Percentiles rank a stretch among this genome's conserved stretches.
Conservation (phyloP, 2,329 filamentous ascomycete genomes). For the Chrysoporthe puriensis region DNA sequence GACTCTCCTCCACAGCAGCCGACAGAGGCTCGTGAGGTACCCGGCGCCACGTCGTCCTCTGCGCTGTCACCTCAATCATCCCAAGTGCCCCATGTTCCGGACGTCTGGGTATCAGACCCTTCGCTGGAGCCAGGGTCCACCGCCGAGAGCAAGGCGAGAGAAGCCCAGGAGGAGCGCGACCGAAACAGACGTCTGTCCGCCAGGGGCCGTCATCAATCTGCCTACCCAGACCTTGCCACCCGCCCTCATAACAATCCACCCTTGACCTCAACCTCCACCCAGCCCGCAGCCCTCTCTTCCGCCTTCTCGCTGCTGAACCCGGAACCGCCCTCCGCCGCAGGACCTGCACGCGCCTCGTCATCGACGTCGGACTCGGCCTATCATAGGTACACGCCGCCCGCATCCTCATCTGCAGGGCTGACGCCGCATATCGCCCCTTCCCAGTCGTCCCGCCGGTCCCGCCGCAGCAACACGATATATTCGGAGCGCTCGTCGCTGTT, state of each 20-base stretch:
- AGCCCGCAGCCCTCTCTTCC: background rate
- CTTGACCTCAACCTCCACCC: background rate
- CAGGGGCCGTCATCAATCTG: background rate
- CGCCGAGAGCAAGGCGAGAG: slow-evolving; percentile 47
- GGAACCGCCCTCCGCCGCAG: background rate
- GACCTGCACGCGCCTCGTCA: background rate
- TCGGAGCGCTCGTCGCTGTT: slow-evolving; percentile 35
- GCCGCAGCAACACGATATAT: slow-evolving; percentile 38
- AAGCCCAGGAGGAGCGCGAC: slow-evolving; percentile 47
- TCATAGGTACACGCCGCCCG: background rate
- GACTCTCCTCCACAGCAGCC: background rate
- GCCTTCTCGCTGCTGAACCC: slow-evolving; percentile 13
- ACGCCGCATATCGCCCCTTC: background rate
- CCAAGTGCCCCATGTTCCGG: slow-evolving; percentile 49
- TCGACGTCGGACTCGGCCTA: background rate
- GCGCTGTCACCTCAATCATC: slow-evolving; percentile 33
- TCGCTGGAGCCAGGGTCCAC: slow-evolving; percentile 43
- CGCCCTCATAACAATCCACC: no score
- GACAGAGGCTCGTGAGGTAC: slow-evolving; percentile 4
- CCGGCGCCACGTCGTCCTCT: slow-evolving; percentile 17
- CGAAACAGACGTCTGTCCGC: slow-evolving; percentile 16
- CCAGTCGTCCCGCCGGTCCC: background rate
- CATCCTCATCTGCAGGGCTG: slow-evolving; percentile 11
- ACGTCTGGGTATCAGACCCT: slow-evolving; percentile 54
- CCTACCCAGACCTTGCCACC: slow-evolving; percentile 14